A percentile compares a stretch with the other conserved stretches of the same genome.
Evolutionary conservation across 345 rosid genomes (phyloP).

Genomic region (Murraya koenigii): DNA sequence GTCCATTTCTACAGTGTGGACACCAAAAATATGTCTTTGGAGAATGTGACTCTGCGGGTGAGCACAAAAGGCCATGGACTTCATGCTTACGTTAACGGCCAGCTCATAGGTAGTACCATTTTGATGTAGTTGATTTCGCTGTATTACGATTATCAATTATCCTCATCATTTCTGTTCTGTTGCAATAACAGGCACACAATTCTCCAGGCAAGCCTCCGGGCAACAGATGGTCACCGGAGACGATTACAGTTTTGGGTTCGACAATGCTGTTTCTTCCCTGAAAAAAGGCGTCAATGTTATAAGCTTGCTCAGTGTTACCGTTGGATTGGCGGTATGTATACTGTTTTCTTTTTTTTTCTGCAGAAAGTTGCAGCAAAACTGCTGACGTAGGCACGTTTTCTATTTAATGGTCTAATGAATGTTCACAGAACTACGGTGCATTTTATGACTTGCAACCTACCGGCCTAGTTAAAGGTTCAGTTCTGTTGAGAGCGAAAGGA

Average conservation of each 20-base stretch:
- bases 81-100: constrained; percentile 32
- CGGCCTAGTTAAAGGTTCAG: constrained; percentile 34
- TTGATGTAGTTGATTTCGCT: not conserved
- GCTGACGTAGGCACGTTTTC: not conserved
- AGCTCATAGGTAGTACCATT: constrained; percentile 10
- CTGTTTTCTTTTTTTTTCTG: too few species aligned
- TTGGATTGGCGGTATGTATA: constrained; percentile 32
- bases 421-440: constrained; percentile 39
- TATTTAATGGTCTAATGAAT: not conserved
- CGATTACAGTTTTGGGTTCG: constrained; percentile 9
- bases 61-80: constrained; percentile 20
- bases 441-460: constrained; percentile 17
- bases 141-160: not conserved
- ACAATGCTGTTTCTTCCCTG: constrained; percentile 14
- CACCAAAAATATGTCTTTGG: not conserved
- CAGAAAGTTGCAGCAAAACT: not conserved
- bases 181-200: constrained; percentile 3
- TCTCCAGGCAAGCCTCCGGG: constrained; percentile 13
- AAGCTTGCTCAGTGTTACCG: constrained; percentile 27
- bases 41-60: constrained; percentile 1
- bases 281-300: constrained; percentile 19
- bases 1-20: not conserved
- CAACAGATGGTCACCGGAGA: not conserved
- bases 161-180: not conserved
- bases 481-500: constrained; percentile 17